phyloP scores from a whole-genome alignment of 306 rosid genomes.

The Fragaria vesca region DNA sequence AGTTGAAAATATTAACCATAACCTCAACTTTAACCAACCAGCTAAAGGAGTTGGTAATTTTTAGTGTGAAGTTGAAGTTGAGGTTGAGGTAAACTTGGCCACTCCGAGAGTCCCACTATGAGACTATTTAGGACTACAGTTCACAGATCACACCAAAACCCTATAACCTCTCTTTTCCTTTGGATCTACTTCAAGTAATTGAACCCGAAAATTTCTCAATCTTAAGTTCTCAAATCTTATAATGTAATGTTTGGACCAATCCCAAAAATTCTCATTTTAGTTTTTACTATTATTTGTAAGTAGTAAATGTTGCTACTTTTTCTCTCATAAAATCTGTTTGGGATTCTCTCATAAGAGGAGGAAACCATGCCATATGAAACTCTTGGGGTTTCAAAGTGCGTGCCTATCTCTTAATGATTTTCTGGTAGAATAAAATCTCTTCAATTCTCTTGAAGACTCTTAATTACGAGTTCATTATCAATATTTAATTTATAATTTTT shows the following conservation, averaged over 20 bases:
- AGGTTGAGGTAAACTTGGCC: background rate
- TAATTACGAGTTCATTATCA: background rate
- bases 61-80: background rate
- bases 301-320: background rate
- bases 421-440: background rate
- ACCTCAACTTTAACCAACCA: background rate
- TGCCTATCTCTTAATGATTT: slow-evolving; percentile 11
- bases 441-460: background rate
- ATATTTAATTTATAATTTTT: background rate
- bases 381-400: slow-evolving; percentile 17
- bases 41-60: background rate
- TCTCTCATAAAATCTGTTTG: slow-evolving; percentile 9
- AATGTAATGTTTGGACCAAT: background rate
- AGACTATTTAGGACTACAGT: background rate
- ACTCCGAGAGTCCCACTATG: background rate
- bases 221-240: background rate
- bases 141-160: background rate
- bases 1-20: background rate
- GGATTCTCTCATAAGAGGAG: slow-evolving; percentile 4
- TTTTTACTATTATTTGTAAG: background rate
- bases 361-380: slow-evolving; percentile 10
- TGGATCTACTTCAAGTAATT: background rate
- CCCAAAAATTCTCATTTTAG: background rate
- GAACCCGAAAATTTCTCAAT: background rate
- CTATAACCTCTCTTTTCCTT: background rate